Evolutionary conservation across 768 basidiomycete species (phyloP).

Genomic region (Russula sp.): DNA sequence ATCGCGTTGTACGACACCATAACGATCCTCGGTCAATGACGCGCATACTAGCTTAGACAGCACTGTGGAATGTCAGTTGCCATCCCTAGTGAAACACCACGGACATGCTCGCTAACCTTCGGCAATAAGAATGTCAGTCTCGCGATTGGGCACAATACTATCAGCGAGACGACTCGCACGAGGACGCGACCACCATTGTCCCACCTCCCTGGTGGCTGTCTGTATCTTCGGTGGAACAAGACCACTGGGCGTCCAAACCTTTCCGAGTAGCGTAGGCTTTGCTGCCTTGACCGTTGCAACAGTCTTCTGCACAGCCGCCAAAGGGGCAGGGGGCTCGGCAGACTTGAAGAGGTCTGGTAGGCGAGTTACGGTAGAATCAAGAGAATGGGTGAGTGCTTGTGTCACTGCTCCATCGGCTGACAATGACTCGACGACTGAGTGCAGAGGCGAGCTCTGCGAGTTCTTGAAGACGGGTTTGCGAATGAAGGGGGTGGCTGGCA

Average conservation of each 20-base stretch:
- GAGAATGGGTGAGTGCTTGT: conserved; percentile 39
- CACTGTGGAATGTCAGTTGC: conserved; percentile 34
- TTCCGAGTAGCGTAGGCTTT: not conserved
- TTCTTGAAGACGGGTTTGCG: conserved; percentile 41
- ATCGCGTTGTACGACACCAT: conserved; percentile 79
- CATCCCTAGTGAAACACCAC: not conserved
- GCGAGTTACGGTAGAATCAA: conserved; percentile 41
- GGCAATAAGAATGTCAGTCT: conserved; percentile 53
- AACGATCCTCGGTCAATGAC: conserved; percentile 73
- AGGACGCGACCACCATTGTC: conserved; percentile 52
- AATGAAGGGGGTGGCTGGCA: conserved; percentile 32
- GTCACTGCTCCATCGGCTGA: conserved; percentile 45
- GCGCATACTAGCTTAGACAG: conserved; percentile 60
- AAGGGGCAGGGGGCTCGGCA: not conserved
- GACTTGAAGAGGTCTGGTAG: conserved; percentile 43
- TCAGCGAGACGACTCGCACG: conserved; percentile 47
- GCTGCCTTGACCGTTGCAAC: conserved; percentile 23
- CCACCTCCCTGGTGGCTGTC: conserved; percentile 25
- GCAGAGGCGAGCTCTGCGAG: conserved; percentile 40
- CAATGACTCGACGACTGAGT: conserved; percentile 46
- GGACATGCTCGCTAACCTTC: conserved; percentile 39
- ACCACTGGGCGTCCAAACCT: not conserved
- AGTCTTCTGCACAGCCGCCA: conserved; percentile 25
- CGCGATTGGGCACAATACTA: conserved; percentile 49
- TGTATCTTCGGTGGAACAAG: conserved; percentile 29